phyloP scores from a whole-genome alignment of 2,329 filamentous ascomycete species.

The Hypoxylon sp. region DNA sequence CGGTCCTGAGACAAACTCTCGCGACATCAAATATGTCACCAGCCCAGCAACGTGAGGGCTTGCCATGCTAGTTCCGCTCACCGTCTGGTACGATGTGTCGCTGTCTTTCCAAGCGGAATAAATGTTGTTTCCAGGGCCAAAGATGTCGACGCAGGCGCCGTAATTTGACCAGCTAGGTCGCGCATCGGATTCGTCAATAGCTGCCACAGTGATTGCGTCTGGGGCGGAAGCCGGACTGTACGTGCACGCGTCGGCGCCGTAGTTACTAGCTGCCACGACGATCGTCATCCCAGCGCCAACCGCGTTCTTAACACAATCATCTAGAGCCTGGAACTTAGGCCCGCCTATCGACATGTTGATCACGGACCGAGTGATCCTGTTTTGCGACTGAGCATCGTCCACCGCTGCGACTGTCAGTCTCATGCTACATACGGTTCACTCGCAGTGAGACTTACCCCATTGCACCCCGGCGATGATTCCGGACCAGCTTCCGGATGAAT shows the following conservation, averaged over 20 bases:
- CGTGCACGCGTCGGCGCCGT: constrained; percentile 43
- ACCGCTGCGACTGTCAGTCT: constrained; percentile 42
- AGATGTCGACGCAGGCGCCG: constrained; percentile 46
- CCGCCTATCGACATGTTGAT: constrained; percentile 49
- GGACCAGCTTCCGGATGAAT: constrained; percentile 40
- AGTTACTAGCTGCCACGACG: constrained; percentile 48
- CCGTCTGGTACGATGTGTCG: constrained; percentile 34
- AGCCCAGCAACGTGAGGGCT: constrained; percentile 48
- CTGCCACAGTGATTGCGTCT: constrained; percentile 47
- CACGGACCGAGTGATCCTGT: constrained; percentile 43
- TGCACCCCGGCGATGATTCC: constrained; percentile 45
- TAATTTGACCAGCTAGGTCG: constrained; percentile 47
- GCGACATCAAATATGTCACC: constrained; percentile 46
- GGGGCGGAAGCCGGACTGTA: constrained; percentile 45
- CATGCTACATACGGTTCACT: background rate
- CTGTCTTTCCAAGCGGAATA: constrained; percentile 42
- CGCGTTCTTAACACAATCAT: constrained; percentile 43
- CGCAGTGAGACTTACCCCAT: constrained; percentile 44
- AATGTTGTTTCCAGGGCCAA: constrained; percentile 47
- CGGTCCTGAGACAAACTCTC: constrained; percentile 40
- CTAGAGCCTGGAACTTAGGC: constrained; percentile 32
- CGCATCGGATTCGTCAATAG: constrained; percentile 44
- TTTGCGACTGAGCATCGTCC: constrained; percentile 43
- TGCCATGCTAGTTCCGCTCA: constrained; percentile 49
- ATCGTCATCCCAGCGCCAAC: constrained; percentile 45